phyloP scores from a whole-genome alignment of 2,329 filamentous ascomycete genomes.

The Monilinia polystroma region DNA sequence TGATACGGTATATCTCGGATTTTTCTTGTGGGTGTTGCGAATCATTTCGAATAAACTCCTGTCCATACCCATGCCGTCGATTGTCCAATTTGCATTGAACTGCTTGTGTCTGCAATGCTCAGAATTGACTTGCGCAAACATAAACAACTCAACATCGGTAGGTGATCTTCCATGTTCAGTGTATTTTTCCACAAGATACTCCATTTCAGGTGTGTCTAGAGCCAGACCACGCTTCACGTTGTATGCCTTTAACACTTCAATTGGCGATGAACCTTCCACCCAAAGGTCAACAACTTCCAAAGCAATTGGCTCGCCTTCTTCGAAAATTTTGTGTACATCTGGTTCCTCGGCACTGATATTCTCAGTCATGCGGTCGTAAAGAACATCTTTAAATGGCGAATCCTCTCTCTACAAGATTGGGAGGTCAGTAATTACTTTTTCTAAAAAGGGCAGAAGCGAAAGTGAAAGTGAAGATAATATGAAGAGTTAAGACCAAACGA shows the following conservation, averaged over 20 bases:
- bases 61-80: slow-evolving; percentile 78
- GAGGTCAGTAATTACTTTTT: background rate
- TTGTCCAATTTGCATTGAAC: slow-evolving; percentile 96
- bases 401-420: slow-evolving; percentile 41
- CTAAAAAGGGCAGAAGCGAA: background rate
- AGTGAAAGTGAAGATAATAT: background rate
- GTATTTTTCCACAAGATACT: slow-evolving; percentile 88
- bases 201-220: slow-evolving; percentile 83
- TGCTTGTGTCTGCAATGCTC: slow-evolving; percentile 83
- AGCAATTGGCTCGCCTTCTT: slow-evolving; percentile 59
- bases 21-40: slow-evolving; percentile 84
- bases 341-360: slow-evolving; percentile 66
- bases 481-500: background rate
- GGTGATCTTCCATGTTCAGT: slow-evolving; percentile 62
- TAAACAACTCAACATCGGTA: slow-evolving; percentile 88
- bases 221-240: slow-evolving; percentile 83
- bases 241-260: slow-evolving; percentile 73
- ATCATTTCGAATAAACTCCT: slow-evolving; percentile 95
- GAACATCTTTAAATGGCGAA: slow-evolving; percentile 63
- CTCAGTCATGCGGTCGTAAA: slow-evolving; percentile 97
- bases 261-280: slow-evolving; percentile 60
- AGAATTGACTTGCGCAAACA: slow-evolving; percentile 99
- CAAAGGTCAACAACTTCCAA: slow-evolving; percentile 77
- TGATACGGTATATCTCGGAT: slow-evolving; percentile 80
- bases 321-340: slow-evolving; percentile 74